Base-by-base conservation (phyloP, 805 yeast species). In the Spathaspora boniae region DNA sequence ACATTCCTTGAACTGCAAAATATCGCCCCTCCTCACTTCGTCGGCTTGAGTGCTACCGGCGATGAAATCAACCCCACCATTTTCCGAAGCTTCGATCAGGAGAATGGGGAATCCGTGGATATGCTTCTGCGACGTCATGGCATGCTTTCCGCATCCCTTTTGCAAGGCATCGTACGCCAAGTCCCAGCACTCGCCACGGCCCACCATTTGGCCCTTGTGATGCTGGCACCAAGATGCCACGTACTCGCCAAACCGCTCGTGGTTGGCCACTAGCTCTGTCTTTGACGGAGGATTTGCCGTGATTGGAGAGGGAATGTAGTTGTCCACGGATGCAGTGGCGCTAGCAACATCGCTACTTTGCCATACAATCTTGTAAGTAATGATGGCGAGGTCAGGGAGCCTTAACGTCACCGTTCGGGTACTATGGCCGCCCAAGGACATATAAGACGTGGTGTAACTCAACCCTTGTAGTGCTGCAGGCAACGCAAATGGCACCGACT, bases 171-270 rank as follows among this genome's bases (percentile, higher is more conserved):
- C 74, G 34, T 63, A 70, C 0, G 80, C 82, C 38, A 76, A 62
- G 22, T 77, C 77, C 81, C 81, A 76, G 44, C 82, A 76, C 45
- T 76, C 81, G 5, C 82, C 82, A 26, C 66, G 51, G 2, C 78
- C 80, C 8, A 76, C 78, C 33, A 54, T 52, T 31, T 63, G 58
- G 6, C 79, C 79, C 21, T 56, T 44, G 15, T 65, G 62, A 16
- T 62, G 68, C 42, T 73, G 76, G 50, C 71, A 62, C 82, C 82
- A 76, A 19, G 66, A 56, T 3, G 78, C 79, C 8, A 76, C 63
- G 44, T 74, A 68, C 14, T 69, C 73, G n/a, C 80, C 78, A 46
- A 57, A 76, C 32, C 53, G 54, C 16, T 55, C 40, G 30, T 63
- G 56, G 26, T 65, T 65, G 4, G 45, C 50, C 1, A 58, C 33